Evolutionary conservation across 2,329 filamentous ascomycete genomes (phyloP).

Genomic region (Hypoxylon sp.): DNA sequence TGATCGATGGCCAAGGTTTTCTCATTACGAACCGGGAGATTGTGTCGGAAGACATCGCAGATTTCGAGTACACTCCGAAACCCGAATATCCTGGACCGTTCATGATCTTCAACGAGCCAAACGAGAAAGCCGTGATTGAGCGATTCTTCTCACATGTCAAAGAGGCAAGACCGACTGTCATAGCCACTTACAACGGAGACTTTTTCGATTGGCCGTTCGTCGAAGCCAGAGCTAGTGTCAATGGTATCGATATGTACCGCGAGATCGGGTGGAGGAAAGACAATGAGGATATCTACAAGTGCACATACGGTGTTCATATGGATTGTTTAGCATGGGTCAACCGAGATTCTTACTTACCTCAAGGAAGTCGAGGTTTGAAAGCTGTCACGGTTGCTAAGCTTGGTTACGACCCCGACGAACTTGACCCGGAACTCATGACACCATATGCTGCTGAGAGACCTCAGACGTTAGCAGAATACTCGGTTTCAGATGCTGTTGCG

Average conservation of each 20-base stretch:
- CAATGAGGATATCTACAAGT: slow-evolving; percentile 95
- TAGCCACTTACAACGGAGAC: slow-evolving; percentile 99
- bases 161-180: slow-evolving; percentile 92
- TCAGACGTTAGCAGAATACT: slow-evolving; percentile 96
- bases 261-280: slow-evolving; percentile 98
- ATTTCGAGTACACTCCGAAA: slow-evolving; percentile 98
- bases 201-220: slow-evolving; percentile 99
- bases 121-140: slow-evolving; percentile 89
- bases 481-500: slow-evolving; percentile 97
- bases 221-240: slow-evolving; percentile 90
- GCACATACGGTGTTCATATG: slow-evolving; percentile 97
- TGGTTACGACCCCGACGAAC: slow-evolving; percentile 97
- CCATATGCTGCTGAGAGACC: slow-evolving; percentile 90
- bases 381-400: slow-evolving; percentile 98
- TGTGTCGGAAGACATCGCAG: slow-evolving; percentile 95
- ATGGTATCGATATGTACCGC: slow-evolving; percentile 99
- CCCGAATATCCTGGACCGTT: slow-evolving; percentile 96
- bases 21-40: slow-evolving; percentile 98
- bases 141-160: slow-evolving; percentile 97
- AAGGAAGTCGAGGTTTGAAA: slow-evolving; percentile 96
- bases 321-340: slow-evolving; percentile 99
- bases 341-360: slow-evolving; percentile 96
- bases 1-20: slow-evolving; percentile 99
- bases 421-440: slow-evolving; percentile 98
- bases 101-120: slow-evolving; percentile 97